Conservation (phyloP, 2,329 filamentous ascomycete species). For the Didymella glomerata region DNA sequence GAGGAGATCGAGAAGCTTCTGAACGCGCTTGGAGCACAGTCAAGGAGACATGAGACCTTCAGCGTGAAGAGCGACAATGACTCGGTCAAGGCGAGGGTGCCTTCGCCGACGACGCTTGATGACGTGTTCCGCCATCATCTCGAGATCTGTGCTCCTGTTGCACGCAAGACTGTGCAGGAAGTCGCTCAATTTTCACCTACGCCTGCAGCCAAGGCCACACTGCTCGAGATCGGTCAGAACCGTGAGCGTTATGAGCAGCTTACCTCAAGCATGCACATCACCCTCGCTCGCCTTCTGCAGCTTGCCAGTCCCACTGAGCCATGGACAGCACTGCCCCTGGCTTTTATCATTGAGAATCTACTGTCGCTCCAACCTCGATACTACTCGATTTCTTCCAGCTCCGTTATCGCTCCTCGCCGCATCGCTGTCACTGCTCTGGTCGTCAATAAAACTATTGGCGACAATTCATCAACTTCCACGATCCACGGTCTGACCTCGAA, state of each 20-base stretch:
- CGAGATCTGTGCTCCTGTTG: constrained; percentile 56
- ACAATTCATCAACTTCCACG: constrained; percentile 21
- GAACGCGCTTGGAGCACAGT: constrained; percentile 35
- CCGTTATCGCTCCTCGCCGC: constrained; percentile 48
- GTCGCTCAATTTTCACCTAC: constrained; percentile 54
- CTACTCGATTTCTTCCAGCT: constrained; percentile 50
- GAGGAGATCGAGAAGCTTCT: constrained; percentile 50
- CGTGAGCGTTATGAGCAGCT: constrained; percentile 48
- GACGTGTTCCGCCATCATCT: constrained; percentile 57
- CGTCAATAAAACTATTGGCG: constrained; percentile 43
- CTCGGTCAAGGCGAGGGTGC: constrained; percentile 48
- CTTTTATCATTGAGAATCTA: constrained; percentile 43
- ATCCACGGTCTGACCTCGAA: constrained; percentile 52
- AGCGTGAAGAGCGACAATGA: constrained; percentile 41
- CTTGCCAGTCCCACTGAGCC: constrained; percentile 32
- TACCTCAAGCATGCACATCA: constrained; percentile 46
- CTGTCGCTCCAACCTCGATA: constrained; percentile 41
- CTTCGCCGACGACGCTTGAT: constrained; percentile 52
- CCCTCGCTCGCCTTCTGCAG: constrained; percentile 50
- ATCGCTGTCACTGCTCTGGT: constrained; percentile 53
- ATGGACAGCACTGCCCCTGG: constrained; percentile 48
- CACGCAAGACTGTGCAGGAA: constrained; percentile 50
- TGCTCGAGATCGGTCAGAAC: constrained; percentile 44
- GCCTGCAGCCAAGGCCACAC: constrained; percentile 38
- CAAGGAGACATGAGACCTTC: constrained; percentile 32